Evolutionary conservation across 2,329 filamentous ascomycete species (phyloP).

Genomic region (Cladophialophora yegresii): DNA sequence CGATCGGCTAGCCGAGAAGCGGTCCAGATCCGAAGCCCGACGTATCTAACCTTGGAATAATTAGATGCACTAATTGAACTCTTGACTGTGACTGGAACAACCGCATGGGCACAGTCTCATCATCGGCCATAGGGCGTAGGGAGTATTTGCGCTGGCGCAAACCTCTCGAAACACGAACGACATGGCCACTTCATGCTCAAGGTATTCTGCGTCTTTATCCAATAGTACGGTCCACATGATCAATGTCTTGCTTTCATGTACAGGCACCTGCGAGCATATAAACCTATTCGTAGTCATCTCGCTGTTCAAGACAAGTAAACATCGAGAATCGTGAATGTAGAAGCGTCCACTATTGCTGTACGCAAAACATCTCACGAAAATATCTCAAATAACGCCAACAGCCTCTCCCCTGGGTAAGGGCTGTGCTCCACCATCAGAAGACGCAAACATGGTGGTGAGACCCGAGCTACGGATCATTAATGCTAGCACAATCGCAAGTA

Average conservation of each 20-base stretch:
- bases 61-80: neutral
- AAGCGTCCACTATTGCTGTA: neutral
- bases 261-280: neutral
- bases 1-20: constrained; percentile 14
- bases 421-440: constrained; percentile 4
- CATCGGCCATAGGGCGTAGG: neutral
- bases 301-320: neutral
- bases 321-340: neutral
- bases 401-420: constrained; percentile 4
- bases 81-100: too few species aligned
- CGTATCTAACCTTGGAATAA: too few species aligned
- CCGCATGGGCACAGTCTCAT: neutral
- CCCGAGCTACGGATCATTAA: constrained; percentile 48
- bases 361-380: neutral
- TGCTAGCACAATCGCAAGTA: constrained; percentile 49
- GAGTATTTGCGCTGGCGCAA: neutral
- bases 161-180: neutral
- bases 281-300: neutral
- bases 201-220: neutral
- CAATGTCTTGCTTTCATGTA: neutral
- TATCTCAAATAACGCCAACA: constrained; percentile 19
- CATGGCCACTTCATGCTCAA: neutral
- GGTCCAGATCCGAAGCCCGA: constrained; percentile 10
- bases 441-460: constrained; percentile 21
- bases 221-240: neutral